Conservation (phyloP, 2,329 filamentous ascomycete species). For the Myriosclerotinia scirpicola region DNA sequence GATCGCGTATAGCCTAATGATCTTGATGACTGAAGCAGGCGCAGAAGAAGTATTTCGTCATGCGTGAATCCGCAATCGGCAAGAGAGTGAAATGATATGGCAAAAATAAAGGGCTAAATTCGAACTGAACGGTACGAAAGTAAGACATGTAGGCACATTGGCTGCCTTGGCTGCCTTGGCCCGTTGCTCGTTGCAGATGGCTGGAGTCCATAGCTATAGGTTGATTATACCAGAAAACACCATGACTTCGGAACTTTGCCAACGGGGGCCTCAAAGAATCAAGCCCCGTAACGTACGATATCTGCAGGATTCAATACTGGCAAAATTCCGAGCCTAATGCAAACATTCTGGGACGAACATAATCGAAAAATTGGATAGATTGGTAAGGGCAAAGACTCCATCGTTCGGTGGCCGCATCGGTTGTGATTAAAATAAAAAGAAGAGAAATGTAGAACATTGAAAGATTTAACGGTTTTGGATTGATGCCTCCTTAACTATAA, state of each 20-base stretch:
- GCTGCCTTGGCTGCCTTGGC: not conserved
- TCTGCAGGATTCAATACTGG: not conserved
- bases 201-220: not conserved
- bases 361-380: not conserved
- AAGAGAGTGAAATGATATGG: not conserved
- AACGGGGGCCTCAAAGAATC: not conserved
- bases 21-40: not conserved
- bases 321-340: not conserved
- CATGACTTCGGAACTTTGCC: not conserved
- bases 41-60: not conserved
- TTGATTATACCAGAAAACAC: not conserved
- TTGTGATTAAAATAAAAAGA: not conserved
- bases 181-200: not conserved
- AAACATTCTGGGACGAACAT: not conserved
- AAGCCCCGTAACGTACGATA: not conserved
- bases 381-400: not conserved
- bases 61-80: not conserved
- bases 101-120: too few species aligned
- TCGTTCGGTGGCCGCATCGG: not conserved
- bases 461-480: not conserved
- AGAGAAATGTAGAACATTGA: not conserved
- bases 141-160: not conserved
- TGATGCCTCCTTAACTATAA: constrained; percentile 1
- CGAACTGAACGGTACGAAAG: not conserved
- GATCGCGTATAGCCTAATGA: not conserved